Evolutionary conservation across 805 yeast species (phyloP), one percentile per base, ranked within the genome.

Genomic region (Pichia membranifaciens): DNA sequence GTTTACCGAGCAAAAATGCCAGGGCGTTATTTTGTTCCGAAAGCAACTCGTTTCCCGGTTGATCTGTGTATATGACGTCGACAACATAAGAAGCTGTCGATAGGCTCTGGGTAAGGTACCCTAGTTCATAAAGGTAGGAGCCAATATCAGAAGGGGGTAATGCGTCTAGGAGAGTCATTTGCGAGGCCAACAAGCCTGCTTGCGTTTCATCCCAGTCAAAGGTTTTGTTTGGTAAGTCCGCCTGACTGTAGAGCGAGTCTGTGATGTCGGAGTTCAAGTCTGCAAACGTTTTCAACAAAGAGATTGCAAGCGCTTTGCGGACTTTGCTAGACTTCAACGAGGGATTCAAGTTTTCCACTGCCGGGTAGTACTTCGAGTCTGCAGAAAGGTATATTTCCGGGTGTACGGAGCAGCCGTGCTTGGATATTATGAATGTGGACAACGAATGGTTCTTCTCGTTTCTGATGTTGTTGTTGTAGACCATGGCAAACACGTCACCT

Each of bases 1-100:
- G 97, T 37, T 82, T 82, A 1, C 98, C 98, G 5, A 91, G 66
- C 32, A 84, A 62, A 51, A 74, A 83, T 0, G 89, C 96, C 18
- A 91, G 62, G 49, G 73, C 78, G 58, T 90, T 89, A 63, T 90
- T 91, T 15, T 75, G 69, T 40, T 84, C 87, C 12, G 56, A 16
- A 10, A 52, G 16, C 1, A 31, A 38, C 3, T 53, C 54, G 34
- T 52, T 48, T 6, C 41, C 47, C 5, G 36, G 21, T 12, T 71
- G 62, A 51, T 78, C 75, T 7, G 31, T 33, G 47, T 90, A 90
- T 1, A 90, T 73, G 4, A 87, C 84, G 64, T 91, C 98, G 13
- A 89, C 62, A 18, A 82, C 68, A 2, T 76, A 63, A 0, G 91
- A 78, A 13, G 72, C 56, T 6, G 50, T 43, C 62, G 25, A 81